Percentiles rank a stretch among this genome's conserved stretches.
Conservation (phyloP, 2,329 filamentous ascomycete species). For the Purpureocillium lavendulum region DNA sequence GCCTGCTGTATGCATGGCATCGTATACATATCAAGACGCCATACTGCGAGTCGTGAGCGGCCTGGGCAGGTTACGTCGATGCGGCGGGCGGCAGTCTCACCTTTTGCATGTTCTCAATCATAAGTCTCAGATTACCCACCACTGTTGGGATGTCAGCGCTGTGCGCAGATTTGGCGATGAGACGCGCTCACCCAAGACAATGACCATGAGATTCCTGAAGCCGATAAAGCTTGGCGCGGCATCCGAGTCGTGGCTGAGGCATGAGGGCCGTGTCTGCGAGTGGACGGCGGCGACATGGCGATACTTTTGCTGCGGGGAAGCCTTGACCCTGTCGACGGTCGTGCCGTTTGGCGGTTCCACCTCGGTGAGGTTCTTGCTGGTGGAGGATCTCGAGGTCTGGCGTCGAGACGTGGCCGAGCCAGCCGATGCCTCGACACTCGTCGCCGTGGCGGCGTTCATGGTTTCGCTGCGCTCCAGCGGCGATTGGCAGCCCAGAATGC, state of each 20-base stretch:
- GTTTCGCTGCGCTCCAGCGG: not conserved
- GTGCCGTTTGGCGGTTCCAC: constrained; percentile 14
- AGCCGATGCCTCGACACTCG: constrained; percentile 21
- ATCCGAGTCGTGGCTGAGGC: constrained; percentile 74
- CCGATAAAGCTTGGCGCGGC: constrained; percentile 77
- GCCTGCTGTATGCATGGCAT: constrained; percentile 77
- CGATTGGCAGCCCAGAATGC: not conserved
- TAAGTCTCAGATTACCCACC: constrained; percentile 84
- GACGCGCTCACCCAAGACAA: constrained; percentile 63
- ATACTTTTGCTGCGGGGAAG: constrained; percentile 54
- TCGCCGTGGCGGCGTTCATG: constrained; percentile 34
- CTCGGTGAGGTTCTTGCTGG: constrained; percentile 14
- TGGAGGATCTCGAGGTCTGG: constrained; percentile 3
- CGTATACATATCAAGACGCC: constrained; percentile 87
- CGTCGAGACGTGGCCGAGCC: constrained; percentile 17
- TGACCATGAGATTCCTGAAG: constrained; percentile 92
- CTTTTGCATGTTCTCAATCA: constrained; percentile 97
- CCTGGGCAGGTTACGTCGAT: not conserved
- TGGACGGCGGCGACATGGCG: constrained; percentile 89
- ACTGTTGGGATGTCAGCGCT: constrained; percentile 40
- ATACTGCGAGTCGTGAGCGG: constrained; percentile 51
- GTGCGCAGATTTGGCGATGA: not conserved
- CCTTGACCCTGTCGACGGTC: constrained; percentile 12
- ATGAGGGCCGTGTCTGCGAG: constrained; percentile 61
- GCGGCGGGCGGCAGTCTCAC: constrained; percentile 30